Evolutionary conservation across 2,329 filamentous ascomycete genomes (phyloP).

Genomic region (Epichloe baconii): DNA sequence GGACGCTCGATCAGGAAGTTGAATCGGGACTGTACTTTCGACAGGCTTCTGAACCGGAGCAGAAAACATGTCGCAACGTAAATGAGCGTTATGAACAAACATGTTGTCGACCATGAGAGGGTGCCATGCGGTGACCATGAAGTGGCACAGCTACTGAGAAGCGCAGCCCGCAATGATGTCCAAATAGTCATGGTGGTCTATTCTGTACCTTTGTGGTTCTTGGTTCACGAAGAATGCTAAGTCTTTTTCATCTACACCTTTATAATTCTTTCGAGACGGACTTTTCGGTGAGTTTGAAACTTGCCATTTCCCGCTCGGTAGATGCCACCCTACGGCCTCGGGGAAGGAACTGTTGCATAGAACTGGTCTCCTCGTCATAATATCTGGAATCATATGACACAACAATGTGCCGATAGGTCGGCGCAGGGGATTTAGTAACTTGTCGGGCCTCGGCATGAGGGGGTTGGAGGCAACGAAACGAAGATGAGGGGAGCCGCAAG

Average conservation of each 20-base stretch:
- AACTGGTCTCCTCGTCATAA: no score
- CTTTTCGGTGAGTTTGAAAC: no score
- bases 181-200: not conserved
- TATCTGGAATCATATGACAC: no score
- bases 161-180: not conserved
- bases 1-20: constrained; percentile 22
- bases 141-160: not conserved
- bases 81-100: constrained; percentile 8
- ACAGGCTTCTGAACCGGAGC: constrained; percentile 23
- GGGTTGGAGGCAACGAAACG: not conserved
- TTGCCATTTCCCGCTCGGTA: no score
- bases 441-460: not conserved
- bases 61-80: constrained; percentile 22
- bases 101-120: not conserved
- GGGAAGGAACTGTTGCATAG: no score
- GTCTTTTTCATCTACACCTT: no score
- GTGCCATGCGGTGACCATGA: not conserved
- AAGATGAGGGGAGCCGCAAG: not conserved
- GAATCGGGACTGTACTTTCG: constrained; percentile 16
- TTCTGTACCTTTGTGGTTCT: not conserved
- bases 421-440: not conserved
- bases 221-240: no score
- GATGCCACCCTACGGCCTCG: no score
- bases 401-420: no score
- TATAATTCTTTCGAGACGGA: no score